Evolutionary conservation across 768 basidiomycete genomes (phyloP), one percentile per base, ranked within the genome.

Genomic region (Phylloporus arenicola): DNA sequence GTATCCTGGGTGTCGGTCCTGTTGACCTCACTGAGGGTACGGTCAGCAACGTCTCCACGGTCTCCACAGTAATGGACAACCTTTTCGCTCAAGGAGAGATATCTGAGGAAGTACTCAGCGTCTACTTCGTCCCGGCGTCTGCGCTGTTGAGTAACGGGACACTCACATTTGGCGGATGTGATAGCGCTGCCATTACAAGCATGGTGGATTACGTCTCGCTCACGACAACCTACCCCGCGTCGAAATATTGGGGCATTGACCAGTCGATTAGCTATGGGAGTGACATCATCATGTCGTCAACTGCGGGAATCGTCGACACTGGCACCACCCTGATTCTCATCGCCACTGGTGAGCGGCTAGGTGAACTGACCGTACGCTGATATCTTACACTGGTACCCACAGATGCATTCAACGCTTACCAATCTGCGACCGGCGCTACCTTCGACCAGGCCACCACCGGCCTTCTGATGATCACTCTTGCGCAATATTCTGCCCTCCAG

Each of bases 1-100:
- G 73, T n/a, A 69, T 73, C 46, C 62, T 75, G 12, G 53, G 72
- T 61, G 39, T 53, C 10, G 63, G 71, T 16, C 72, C 72, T 7
- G 47, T 48, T 6, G 65, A 61, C 43, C 57, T 73, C 19, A 72
- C 70, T 1, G 34, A 48, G 4, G 64, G 60, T 47, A 62, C 59
- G n/a, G 39, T 63, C 13, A 47, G 39, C 31, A 49, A 50, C 46
- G 13, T 31, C 2, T 69, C 3, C 9, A 22, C 30, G 16, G 47
- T 40, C 30, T 39, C 39, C 16, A 31, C 47, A 2, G 11, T 47
- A 16, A 22, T 8, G 10, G 66, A 71, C 58, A 69, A 64, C 50
- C 63, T 70, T 6, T 62, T 56, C 52, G 43, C 41, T 19, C 62
- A 67, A 47, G 63, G 66, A n/a, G 44, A 51, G 10, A 70, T 70